Evolutionary conservation across 495 filamentous ascomycete species (phyloP), one percentile per base, ranked within the genome.

Genomic region (Clavariopsis aquatica): DNA sequence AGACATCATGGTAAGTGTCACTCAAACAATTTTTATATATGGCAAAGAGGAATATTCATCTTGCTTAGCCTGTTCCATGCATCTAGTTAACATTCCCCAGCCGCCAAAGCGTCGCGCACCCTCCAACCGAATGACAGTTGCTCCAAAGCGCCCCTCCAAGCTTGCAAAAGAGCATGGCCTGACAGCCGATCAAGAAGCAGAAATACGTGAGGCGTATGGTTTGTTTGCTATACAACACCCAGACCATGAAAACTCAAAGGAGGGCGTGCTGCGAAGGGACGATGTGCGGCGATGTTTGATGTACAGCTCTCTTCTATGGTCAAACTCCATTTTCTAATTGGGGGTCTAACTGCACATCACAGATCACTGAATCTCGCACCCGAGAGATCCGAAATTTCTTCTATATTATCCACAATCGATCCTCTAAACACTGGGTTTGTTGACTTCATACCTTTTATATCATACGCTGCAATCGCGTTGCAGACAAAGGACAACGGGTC

Each of bases 141-240:
- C 58, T 8, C 56, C 75, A 36, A 82, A 82, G 20, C 81, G 82
- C 49, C 84, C 82, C 66, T 96, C 92, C 68, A 93, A 91, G 73
- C 89, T 96, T 62, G 92, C 93, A 2, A 90, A 90, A 74, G 90
- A 94, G 65, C 85, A 97, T 80, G 83, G 89, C 74, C 86, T 98
- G 74, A 87, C 85, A 27, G 85, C 84, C 22, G 84, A 85, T 52
- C 88, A 96, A 78, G 94, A 98, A 73, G 80, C 83, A 66, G 91
- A 96, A 74, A 96, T 98, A 69, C 85, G 85, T 69, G 92, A 96
- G 75, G 92, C 92, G 17, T 98, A 94, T 76, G 76, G 82, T 29
- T 81, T 97, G 19, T 98, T 97, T 75, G 77, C 89, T 1, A 63
- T 73, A 2, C 57, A 69, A 15, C 69, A 80, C 65, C 82, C 88